Evolutionary conservation across 2,329 filamentous ascomycete genomes (phyloP).

Genomic region (Epichloe brachyelytri): DNA sequence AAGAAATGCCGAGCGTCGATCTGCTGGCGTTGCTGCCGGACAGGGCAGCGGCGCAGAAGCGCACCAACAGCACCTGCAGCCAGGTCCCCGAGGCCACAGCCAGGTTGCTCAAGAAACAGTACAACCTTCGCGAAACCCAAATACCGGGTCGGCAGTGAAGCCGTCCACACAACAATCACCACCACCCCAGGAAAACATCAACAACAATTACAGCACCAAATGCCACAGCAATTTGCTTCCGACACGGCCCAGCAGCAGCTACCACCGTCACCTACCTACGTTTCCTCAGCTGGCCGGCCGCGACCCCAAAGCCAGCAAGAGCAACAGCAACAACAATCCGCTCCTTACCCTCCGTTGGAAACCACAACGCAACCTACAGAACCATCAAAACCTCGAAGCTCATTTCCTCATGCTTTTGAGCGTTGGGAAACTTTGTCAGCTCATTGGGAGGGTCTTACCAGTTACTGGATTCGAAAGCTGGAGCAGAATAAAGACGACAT

Average conservation of each 20-base stretch:
- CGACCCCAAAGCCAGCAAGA: conserved; percentile 9
- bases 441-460: conserved; percentile 94
- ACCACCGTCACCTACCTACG: conserved; percentile 1
- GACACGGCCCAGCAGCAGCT: conserved; percentile 1
- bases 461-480: conserved; percentile 89
- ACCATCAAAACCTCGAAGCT: conserved; percentile 40
- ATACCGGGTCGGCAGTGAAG: conserved; percentile 7
- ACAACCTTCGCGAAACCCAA: conserved; percentile 8
- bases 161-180: conserved; percentile 9
- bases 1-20: conserved; percentile 48
- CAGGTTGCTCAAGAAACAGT: conserved; percentile 15
- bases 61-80: conserved; percentile 11
- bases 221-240: conserved; percentile 1
- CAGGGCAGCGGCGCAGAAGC: conserved; percentile 18
- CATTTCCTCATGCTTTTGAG: conserved; percentile 94
- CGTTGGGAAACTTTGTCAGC: conserved; percentile 94
- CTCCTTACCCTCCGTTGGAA: conserved; percentile 5
- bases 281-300: conserved; percentile 4
- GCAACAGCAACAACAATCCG: not conserved
- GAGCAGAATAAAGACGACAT: conserved; percentile 85
- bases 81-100: conserved; percentile 21
- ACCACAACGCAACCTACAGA: conserved; percentile 9
- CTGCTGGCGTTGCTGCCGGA: conserved; percentile 33
- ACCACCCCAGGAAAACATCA: not conserved
- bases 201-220: not conserved